Conservation (phyloP, 257 asterid genomes). For the Solanum gracilifrons region DNA sequence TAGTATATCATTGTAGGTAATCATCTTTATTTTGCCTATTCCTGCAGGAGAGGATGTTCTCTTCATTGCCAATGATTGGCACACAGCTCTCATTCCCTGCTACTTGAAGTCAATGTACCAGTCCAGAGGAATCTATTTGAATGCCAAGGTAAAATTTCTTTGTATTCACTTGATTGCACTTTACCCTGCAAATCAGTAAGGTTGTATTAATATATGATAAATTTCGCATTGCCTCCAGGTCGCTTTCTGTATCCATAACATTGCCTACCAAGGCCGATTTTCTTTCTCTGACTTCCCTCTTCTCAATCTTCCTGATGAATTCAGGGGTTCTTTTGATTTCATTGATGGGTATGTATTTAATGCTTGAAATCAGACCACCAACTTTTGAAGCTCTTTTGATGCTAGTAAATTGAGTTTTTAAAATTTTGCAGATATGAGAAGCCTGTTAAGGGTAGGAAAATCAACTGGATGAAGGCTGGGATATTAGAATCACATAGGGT, state of each 20-base stretch:
- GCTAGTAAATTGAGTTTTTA: neutral
- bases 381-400: neutral
- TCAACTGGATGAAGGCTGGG: slow-evolving; percentile 97
- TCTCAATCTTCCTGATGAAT: slow-evolving; percentile 72
- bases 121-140: slow-evolving; percentile 61
- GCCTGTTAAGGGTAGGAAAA: slow-evolving; percentile 90
- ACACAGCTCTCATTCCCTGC: slow-evolving; percentile 87
- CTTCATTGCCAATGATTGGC: slow-evolving; percentile 96
- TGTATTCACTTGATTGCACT: neutral
- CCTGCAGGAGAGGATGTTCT: slow-evolving; percentile 75
- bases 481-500: slow-evolving; percentile 53
- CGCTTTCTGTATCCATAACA: slow-evolving; percentile 94
- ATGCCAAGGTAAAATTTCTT: slow-evolving; percentile 53
- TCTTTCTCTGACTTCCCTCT: slow-evolving; percentile 61
- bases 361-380: neutral
- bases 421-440: slow-evolving; percentile 42
- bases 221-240: slow-evolving; percentile 32
- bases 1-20: neutral
- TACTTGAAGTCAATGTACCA: slow-evolving; percentile 79
- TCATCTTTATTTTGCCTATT: neutral
- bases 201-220: neutral
- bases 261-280: slow-evolving; percentile 93
- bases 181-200: neutral
- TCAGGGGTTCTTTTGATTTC: slow-evolving; percentile 82
- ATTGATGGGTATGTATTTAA: slow-evolving; percentile 60